These are phyloP conservation scores for Glaciozyma antarctica DNA, from an alignment of 768 basidiomycete species.

Conservation along the genomic window DNA sequence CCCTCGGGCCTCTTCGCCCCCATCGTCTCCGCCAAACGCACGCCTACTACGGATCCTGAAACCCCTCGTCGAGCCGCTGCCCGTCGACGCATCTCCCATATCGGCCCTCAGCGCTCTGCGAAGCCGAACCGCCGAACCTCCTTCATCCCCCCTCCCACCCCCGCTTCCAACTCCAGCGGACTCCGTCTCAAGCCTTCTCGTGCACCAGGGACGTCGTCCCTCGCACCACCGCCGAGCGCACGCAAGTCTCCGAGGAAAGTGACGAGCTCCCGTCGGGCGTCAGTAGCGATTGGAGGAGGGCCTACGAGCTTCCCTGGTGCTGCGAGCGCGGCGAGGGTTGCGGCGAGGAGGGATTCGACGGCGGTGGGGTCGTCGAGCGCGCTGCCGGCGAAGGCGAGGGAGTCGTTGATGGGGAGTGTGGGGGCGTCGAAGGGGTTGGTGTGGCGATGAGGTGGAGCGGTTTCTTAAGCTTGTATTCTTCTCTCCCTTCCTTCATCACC, in stretches of 20 bases:
- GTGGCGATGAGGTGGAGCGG: too few species aligned
- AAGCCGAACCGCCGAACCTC: slow-evolving; percentile 21
- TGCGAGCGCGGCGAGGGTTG: too few species aligned
- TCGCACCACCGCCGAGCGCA: neutral
- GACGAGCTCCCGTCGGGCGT: too few species aligned
- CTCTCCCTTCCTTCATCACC: too few species aligned
- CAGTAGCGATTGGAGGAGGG: too few species aligned
- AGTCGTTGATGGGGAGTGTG: too few species aligned
- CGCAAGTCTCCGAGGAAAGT: slow-evolving; percentile 10
- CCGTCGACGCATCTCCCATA: slow-evolving; percentile 21
- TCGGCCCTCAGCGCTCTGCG: slow-evolving; percentile 23
- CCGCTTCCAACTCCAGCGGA: neutral
- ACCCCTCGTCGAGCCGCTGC: slow-evolving; percentile 1
- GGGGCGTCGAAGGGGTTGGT: too few species aligned
- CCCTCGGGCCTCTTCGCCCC: slow-evolving; percentile 18
- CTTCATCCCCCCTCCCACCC: neutral
- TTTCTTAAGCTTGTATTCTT: too few species aligned
- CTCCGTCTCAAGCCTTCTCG: neutral
- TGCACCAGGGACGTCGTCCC: neutral
- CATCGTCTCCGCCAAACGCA: slow-evolving; percentile 7
- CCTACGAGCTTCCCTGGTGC: too few species aligned
- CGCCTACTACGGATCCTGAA: neutral
- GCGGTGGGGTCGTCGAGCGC: too few species aligned
- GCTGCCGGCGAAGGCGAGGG: too few species aligned
- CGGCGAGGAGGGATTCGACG: too few species aligned